Conservation (phyloP, 2,329 filamentous ascomycete species). For the Calcarisporium arbuscula region DNA sequence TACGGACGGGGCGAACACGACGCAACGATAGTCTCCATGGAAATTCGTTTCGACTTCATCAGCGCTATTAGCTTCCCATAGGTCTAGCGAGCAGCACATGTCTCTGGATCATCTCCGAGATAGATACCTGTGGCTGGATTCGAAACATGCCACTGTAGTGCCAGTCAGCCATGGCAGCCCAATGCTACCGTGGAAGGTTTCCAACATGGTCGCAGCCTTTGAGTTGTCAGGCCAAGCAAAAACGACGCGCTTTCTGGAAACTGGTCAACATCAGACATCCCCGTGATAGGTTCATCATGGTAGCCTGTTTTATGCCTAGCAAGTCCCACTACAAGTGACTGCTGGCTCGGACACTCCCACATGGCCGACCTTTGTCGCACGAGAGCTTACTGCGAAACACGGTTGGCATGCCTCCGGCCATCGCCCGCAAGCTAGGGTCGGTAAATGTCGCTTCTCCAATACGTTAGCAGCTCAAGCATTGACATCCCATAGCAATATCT, state of each 20-base stretch:
- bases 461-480: background rate
- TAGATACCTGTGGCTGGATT: too few relatives aligned
- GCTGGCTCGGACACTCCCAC: too few relatives aligned
- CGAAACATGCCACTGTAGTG: too few relatives aligned
- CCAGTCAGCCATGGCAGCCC: too few relatives aligned
- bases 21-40: too few relatives aligned
- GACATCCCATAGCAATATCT: background rate
- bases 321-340: too few relatives aligned
- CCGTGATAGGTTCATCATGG: slow-evolving; percentile 4
- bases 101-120: too few relatives aligned
- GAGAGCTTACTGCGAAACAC: slow-evolving; percentile 22
- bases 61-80: too few relatives aligned
- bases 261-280: background rate
- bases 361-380: slow-evolving; percentile 19
- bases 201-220: slow-evolving; percentile 5
- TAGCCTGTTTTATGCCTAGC: slow-evolving; percentile 15
- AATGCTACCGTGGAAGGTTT: too few relatives aligned
- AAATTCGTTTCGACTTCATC: too few relatives aligned
- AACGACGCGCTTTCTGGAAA: background rate
- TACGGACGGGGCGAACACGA: too few relatives aligned
- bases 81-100: too few relatives aligned
- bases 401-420: slow-evolving; percentile 21
- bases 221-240: slow-evolving; percentile 6
- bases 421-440: slow-evolving; percentile 18
- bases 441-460: slow-evolving; percentile 8